A percentile compares a stretch with the other conserved stretches of the same genome.
Conservation (phyloP, 495 filamentous ascomycete species). For the Penicillium flavigenum region DNA sequence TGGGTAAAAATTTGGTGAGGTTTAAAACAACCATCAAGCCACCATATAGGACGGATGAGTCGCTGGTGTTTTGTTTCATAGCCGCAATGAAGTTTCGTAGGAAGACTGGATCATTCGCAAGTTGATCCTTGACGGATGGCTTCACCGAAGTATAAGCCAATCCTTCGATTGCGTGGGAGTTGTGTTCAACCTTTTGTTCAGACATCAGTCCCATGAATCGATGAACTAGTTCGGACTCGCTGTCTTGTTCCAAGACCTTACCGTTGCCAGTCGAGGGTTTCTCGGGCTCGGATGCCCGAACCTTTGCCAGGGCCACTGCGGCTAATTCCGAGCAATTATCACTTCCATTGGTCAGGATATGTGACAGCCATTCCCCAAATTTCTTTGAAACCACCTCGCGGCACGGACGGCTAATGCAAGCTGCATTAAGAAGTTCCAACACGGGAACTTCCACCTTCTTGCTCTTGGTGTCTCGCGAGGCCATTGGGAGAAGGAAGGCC, state of each 20-base stretch:
- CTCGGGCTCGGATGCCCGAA: conserved; percentile 52
- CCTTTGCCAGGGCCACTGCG: conserved; percentile 81
- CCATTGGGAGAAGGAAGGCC: conserved; percentile 62
- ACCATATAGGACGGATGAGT: conserved; percentile 76
- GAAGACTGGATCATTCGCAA: conserved; percentile 65
- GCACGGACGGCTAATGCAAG: conserved; percentile 77
- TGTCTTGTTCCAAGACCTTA: conserved; percentile 46
- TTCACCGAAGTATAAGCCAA: conserved; percentile 86
- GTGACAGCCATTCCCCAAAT: conserved; percentile 79
- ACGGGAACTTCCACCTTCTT: conserved; percentile 76
- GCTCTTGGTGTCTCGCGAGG: conserved; percentile 71
- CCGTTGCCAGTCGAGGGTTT: conserved; percentile 37
- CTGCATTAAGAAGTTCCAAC: conserved; percentile 84
- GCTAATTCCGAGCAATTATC: conserved; percentile 67
- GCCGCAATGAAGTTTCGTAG: conserved; percentile 64
- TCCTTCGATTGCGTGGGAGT: conserved; percentile 79
- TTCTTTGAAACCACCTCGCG: conserved; percentile 76
- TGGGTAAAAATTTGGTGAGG: conserved; percentile 75
- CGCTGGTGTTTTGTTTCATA: conserved; percentile 57
- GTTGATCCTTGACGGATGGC: conserved; percentile 75
- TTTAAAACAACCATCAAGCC: conserved; percentile 80
- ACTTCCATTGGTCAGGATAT: conserved; percentile 66
- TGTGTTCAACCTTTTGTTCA: conserved; percentile 54
- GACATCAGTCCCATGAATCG: conserved; percentile 78
- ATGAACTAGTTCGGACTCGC: conserved; percentile 66